Base-by-base conservation (phyloP, 1,139 yeast species). In the Yamadazyma jaroonii region DNA sequence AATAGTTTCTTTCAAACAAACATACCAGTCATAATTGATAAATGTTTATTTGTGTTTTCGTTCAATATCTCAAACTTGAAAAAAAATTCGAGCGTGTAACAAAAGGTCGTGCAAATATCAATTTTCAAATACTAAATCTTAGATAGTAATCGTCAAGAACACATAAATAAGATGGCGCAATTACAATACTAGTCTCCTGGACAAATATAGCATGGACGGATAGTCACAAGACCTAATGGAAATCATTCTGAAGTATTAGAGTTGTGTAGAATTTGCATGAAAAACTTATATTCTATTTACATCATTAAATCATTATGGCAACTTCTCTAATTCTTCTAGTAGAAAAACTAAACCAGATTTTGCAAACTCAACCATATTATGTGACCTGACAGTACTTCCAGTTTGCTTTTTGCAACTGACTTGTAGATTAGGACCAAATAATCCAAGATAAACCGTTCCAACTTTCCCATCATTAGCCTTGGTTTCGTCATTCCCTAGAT, bases 321-420 rank as follows among this genome's bases (percentile, higher is more conserved):
- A 28, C 24, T 34, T 39, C 25, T 37, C 36, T 10, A 70, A 54
- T 38, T 64, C 61, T 29, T 73, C 66, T 40, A 83, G 57, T 40
- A 86, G 64, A 49, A 80, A 84, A 50, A 73, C 67, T 40, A 87
- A 62, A 0, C 94, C 95, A 37, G 68, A 54, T 36, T 63, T 65
- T 4, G 95, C 95, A 66, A 87, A 87, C 45, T 70, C 64, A 36
- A 77, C 79, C 95, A 87, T 87, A 54, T 86, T 87, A 20, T 53
- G 54, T 0, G 85, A 66, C 40, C 95, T 67, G 39, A 77, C 81
- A 9, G 45, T 52, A 24, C 52, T 50, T 0, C 70, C 71, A 0
- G 89, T 81, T 35, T 61, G 56, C 35, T 64, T 58, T n/a, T 62
- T 60, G 30, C 69, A 61, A 6, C 87, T 73, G 3, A 62, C 59